phyloP scores from a whole-genome alignment of 345 rosid genomes.

The Linum trigynum region DNA sequence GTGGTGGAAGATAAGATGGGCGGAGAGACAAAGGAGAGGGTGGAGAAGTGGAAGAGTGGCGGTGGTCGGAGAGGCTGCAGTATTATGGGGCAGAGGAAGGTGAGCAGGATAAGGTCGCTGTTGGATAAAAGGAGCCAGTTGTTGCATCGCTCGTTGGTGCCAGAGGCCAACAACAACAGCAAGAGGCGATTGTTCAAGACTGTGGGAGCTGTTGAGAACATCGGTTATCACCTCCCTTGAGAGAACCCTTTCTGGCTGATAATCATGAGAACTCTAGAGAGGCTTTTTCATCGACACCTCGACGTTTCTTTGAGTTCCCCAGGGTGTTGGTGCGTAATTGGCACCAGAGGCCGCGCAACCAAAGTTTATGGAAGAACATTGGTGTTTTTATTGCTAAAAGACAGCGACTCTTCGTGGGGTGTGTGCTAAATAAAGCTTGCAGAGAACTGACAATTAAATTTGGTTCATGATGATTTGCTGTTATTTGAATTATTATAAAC shows the following conservation, averaged over 20 bases:
- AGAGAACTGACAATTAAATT: no score
- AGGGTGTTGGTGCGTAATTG: no score
- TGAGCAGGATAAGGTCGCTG: slow-evolving; percentile 39
- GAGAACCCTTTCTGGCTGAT: slow-evolving; percentile 1
- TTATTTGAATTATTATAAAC: no score
- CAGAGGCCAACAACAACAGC: slow-evolving; percentile 31
- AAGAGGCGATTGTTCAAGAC: slow-evolving; percentile 61
- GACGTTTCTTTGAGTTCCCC: no score
- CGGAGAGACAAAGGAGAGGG: not conserved
- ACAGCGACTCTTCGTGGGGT: no score
- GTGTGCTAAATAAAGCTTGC: no score
- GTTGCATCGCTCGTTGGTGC: slow-evolving; percentile 64
- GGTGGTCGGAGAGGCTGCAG: not conserved
- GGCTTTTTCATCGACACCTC: no score
- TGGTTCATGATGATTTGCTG: no score
- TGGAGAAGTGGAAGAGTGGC: not conserved
- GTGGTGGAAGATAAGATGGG: slow-evolving; percentile 8
- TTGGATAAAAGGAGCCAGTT: slow-evolving; percentile 67
- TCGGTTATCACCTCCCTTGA: slow-evolving; percentile 41
- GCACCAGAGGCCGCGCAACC: no score
- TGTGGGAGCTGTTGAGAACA: slow-evolving; percentile 48
- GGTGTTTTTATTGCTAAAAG: no score
- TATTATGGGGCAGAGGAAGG: slow-evolving; percentile 19
- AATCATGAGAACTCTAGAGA: not conserved
- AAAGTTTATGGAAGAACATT: no score